These are phyloP conservation scores for Gaeumannomyces sp. DNA, from an alignment of 2,329 filamentous ascomycete genomes.

Conservation along the genomic window DNA sequence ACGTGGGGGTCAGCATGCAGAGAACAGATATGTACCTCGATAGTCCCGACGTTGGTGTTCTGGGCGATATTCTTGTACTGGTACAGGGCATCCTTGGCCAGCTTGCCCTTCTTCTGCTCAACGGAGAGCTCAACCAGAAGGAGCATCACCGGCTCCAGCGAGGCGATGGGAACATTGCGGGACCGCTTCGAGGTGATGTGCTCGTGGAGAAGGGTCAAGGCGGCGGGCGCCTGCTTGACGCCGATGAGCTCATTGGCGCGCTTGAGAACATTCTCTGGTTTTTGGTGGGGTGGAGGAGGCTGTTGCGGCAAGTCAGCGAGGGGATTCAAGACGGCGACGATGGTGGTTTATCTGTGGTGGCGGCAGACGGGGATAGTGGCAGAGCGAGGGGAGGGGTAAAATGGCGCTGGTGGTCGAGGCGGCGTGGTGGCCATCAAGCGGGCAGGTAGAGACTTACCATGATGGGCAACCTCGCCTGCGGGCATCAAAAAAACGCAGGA, in stretches of 20 bases:
- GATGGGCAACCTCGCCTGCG: conserved; percentile 46
- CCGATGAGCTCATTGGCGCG: conserved; percentile 98
- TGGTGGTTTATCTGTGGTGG: not conserved
- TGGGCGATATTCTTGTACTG: conserved; percentile 99
- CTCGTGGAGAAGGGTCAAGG: conserved; percentile 92
- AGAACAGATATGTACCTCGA: conserved; percentile 46
- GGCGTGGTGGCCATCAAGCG: not conserved
- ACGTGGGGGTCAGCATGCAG: not conserved
- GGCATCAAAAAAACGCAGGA: conserved; percentile 9
- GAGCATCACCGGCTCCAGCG: conserved; percentile 96
- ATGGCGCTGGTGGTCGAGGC: not conserved
- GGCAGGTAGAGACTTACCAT: conserved; percentile 30
- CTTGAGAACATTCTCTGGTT: conserved; percentile 99
- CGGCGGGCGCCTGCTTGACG: conserved; percentile 87
- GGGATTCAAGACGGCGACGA: not conserved
- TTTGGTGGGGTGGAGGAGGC: conserved; percentile 95
- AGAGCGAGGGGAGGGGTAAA: conserved; percentile 8
- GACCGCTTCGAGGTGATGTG: conserved; percentile 98
- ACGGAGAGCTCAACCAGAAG: conserved; percentile 95
- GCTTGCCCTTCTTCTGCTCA: conserved; percentile 95
- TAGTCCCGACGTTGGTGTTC: conserved; percentile 97
- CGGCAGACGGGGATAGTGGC: not conserved
- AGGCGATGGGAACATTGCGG: conserved; percentile 92
- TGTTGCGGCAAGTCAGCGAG: conserved; percentile 16
- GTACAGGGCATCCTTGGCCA: conserved; percentile 97